phyloP scores from a whole-genome alignment of 106 monocot species.

The Dendrobium huoshanense region DNA sequence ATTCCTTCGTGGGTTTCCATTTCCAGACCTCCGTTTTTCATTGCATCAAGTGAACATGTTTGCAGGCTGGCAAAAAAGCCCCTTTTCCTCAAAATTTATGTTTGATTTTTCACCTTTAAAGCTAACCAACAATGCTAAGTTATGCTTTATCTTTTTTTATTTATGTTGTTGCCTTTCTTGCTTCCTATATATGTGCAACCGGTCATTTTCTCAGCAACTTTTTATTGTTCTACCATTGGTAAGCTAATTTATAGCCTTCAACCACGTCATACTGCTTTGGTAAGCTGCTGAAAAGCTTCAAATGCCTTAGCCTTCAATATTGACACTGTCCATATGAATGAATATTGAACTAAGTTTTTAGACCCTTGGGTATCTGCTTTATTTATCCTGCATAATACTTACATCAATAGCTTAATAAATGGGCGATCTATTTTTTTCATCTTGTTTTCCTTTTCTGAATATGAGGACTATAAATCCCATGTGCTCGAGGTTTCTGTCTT shows the following conservation, averaged over 20 bases:
- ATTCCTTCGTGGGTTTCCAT: background rate
- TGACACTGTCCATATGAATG: too few relatives aligned
- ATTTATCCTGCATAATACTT: too few relatives aligned
- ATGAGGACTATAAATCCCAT: too few relatives aligned
- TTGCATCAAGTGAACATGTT: background rate
- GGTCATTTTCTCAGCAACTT: background rate
- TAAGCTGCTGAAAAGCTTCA: background rate
- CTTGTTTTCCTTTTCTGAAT: too few relatives aligned
- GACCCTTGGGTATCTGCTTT: too few relatives aligned
- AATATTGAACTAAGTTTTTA: too few relatives aligned
- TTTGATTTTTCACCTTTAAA: background rate
- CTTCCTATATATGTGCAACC: background rate
- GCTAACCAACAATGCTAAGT: background rate
- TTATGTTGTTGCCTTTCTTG: background rate
- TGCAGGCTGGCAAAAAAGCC: background rate
- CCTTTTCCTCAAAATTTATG: background rate
- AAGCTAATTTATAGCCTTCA: background rate
- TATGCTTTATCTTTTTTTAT: background rate
- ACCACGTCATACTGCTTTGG: background rate
- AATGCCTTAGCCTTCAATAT: background rate
- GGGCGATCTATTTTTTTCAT: too few relatives aligned
- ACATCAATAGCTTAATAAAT: too few relatives aligned
- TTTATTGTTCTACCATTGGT: background rate
- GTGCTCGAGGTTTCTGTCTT: too few relatives aligned
- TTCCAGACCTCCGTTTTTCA: background rate